Percentiles rank a stretch among this genome's conserved stretches.
These are phyloP conservation scores for Apiotrichum laibachii DNA, from an alignment of 1,284 basidiomycete species.

Conservation along the genomic window DNA sequence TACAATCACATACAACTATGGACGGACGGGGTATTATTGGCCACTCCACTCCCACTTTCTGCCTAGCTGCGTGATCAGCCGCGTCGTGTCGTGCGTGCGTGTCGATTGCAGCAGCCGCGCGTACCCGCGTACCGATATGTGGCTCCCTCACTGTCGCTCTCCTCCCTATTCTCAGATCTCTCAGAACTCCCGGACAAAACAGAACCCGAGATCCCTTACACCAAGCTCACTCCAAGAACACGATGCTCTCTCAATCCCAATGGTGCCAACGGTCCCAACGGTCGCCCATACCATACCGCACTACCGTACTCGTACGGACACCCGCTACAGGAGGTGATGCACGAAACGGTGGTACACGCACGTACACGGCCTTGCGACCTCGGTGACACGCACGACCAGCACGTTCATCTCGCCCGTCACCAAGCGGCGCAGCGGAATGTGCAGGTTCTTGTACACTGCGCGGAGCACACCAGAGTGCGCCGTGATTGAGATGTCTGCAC, in stretches of 20 bases:
- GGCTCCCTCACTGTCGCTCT: neutral
- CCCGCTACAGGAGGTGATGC: neutral
- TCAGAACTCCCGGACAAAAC: too few species aligned
- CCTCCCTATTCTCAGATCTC: too few species aligned
- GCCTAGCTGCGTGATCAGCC: too few species aligned
- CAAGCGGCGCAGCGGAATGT: constrained; percentile 24
- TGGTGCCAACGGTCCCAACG: too few species aligned
- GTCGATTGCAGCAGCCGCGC: too few species aligned
- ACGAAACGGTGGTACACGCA: constrained; percentile 5
- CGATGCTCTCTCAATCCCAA: too few species aligned
- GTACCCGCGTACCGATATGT: too few species aligned
- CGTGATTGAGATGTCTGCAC: constrained; percentile 26
- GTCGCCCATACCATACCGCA: too few species aligned
- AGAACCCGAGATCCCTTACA: too few species aligned
- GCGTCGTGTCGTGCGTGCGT: too few species aligned
- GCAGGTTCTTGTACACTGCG: constrained; percentile 33
- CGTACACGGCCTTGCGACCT: constrained; percentile 4
- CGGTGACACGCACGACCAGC: constrained; percentile 29
- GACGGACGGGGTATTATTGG: neutral
- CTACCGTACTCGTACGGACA: neutral
- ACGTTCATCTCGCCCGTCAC: constrained; percentile 41
- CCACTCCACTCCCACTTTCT: too few species aligned
- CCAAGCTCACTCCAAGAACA: too few species aligned
- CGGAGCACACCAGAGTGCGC: constrained; percentile 34
- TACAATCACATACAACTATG: constrained; percentile 9